Evolutionary conservation across 2,329 filamentous ascomycete species (phyloP).

Genomic region (Aspergillus neotritici): DNA sequence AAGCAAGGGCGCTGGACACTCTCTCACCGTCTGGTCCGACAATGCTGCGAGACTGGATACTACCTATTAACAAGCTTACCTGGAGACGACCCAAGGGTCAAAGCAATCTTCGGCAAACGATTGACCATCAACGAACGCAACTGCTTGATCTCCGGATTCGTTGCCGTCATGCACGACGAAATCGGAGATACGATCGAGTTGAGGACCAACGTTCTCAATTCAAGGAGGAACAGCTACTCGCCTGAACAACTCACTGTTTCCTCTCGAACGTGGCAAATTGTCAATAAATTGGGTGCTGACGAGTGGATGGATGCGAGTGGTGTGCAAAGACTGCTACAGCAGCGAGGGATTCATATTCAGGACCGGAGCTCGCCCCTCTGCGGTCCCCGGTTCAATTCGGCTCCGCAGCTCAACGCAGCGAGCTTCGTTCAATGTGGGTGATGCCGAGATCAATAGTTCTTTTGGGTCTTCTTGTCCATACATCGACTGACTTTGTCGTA

Average conservation of each 20-base stretch:
- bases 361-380: slow-evolving; percentile 7
- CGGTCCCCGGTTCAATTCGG: slow-evolving; percentile 5
- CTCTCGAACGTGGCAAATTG: slow-evolving; percentile 14
- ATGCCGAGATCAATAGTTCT: not conserved
- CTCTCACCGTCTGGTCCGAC: slow-evolving; percentile 17
- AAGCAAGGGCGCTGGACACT: slow-evolving; percentile 12
- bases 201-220: slow-evolving; percentile 14
- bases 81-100: slow-evolving; percentile 7
- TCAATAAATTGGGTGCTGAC: slow-evolving; percentile 10
- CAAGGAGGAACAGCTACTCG: slow-evolving; percentile 8
- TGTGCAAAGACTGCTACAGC: slow-evolving; percentile 18
- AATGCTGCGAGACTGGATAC: slow-evolving; percentile 20
- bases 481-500: slow-evolving; percentile 10
- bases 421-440: slow-evolving; percentile 18
- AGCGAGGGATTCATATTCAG: slow-evolving; percentile 12
- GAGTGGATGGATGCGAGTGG: slow-evolving; percentile 21
- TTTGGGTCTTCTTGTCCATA: not conserved
- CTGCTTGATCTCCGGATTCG: slow-evolving; percentile 12
- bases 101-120: slow-evolving; percentile 12
- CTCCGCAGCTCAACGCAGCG: slow-evolving; percentile 10
- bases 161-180: slow-evolving; percentile 11
- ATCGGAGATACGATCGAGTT: slow-evolving; percentile 11
- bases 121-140: slow-evolving; percentile 12
- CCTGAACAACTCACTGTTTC: slow-evolving; percentile 9
- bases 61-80: slow-evolving; percentile 11